Base-by-base conservation (phyloP, 2,329 filamentous ascomycete genomes). In the Fusarium tricinctum region DNA sequence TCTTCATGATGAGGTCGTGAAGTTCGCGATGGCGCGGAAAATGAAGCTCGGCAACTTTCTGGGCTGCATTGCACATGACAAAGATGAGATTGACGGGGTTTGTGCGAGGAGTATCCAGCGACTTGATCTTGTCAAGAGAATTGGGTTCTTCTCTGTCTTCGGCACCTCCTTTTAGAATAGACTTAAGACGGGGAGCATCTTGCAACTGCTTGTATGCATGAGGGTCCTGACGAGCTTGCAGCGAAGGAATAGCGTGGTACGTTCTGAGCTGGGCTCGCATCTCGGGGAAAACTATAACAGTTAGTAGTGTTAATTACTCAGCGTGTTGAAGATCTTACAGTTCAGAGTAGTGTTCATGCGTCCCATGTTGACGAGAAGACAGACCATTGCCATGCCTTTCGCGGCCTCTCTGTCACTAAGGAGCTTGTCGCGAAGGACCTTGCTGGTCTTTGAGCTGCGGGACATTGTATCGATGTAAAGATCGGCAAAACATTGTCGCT, bases 301-400 rank as follows among this genome's bases (percentile, higher is more conserved):
- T 62, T 53, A 56, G 57, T 22, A 47, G 33, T 56, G 22, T 32
- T 46, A 35, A 30, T 8, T n/a, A 38, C 33, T n/a, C n/a, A 30
- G 22, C n/a, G 14, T 7, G 20, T 9, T 10, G 33, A 58, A 10
- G 58, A 59, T 79, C 89, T 77, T 83, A 97, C 94, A 98, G 77
- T 99, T 99, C 47, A 99, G 84, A 0, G 96, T 99, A 3, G 96
- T 99, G 80, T 99, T 99, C 96, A 99, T 99, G 68, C 96, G 88
- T 60, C 96, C 96, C 68, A 99, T 92, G 76, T 99, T 99, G 78
- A 99, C 96, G 74, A 99, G 83, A 69, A 99, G 83, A 80, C 96
- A 99, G 61, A 99, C 95, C 96, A 99, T 99, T 53, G 96, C 96
- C 96, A 99, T 99, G 76, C 93, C 95, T 78, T 97, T 94, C 35